A percentile compares a stretch with the other conserved stretches of the same genome.
Evolutionary conservation across 352 stramenopile species (phyloP).

Genomic region (Globisporangium abappressorium): DNA sequence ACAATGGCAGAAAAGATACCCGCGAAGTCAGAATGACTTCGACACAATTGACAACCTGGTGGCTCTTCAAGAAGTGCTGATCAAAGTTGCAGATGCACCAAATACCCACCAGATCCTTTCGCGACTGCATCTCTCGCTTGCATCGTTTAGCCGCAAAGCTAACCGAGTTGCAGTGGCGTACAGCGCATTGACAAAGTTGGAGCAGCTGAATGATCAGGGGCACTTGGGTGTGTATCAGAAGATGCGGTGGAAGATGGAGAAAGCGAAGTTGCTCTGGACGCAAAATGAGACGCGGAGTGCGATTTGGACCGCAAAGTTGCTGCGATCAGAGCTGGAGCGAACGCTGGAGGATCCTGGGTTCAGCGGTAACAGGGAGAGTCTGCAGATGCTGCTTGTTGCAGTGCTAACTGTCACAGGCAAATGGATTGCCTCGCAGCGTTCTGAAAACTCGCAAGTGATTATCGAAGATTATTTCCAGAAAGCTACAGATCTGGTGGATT

Average conservation of each 20-base stretch:
- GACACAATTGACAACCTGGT: slow-evolving; percentile 58
- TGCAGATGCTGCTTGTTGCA: slow-evolving; percentile 60
- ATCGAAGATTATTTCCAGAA: slow-evolving; percentile 90
- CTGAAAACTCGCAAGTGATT: slow-evolving; percentile 90
- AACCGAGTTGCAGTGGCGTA: slow-evolving; percentile 67
- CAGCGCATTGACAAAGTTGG: slow-evolving; percentile 54
- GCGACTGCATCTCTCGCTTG: slow-evolving; percentile 56
- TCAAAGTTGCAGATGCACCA: slow-evolving; percentile 34
- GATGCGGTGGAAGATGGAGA: slow-evolving; percentile 71
- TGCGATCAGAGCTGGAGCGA: slow-evolving; percentile 40
- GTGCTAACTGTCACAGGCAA: slow-evolving; percentile 82
- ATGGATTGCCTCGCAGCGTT: slow-evolving; percentile 93
- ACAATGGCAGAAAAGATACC: slow-evolving; percentile 39
- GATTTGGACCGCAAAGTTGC: slow-evolving; percentile 65
- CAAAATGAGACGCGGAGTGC: slow-evolving; percentile 68
- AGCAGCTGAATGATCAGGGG: slow-evolving; percentile 41
- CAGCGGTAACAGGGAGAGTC: slow-evolving; percentile 12
- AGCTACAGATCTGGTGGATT: slow-evolving; percentile 63
- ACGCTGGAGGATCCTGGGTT: slow-evolving; percentile 23
- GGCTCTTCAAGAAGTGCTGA: slow-evolving; percentile 56
- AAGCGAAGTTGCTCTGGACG: slow-evolving; percentile 77
- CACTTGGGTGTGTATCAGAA: slow-evolving; percentile 36
- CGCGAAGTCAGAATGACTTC: slow-evolving; percentile 50
- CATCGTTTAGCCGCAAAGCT: slow-evolving; percentile 57
- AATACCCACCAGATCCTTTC: slow-evolving; percentile 27